Evolutionary conservation across 2,329 filamentous ascomycete species (phyloP).

Genomic region (Aspergillus cejpii): DNA sequence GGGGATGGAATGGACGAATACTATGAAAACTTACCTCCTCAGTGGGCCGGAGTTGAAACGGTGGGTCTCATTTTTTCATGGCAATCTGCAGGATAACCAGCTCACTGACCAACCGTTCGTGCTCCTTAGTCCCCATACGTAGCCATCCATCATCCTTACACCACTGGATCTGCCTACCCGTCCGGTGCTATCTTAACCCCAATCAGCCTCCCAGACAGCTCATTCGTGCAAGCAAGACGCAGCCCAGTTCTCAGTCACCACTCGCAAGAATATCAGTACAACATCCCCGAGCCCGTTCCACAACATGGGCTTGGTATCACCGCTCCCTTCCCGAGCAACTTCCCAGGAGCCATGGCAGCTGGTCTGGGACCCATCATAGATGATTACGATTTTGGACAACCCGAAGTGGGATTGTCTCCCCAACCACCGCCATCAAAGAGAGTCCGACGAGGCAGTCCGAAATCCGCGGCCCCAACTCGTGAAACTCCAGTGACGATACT

Average conservation of each 20-base stretch:
- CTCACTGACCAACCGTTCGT: conserved; percentile 8
- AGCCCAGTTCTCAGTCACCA: conserved; percentile 35
- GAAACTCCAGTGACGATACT: conserved; percentile 34
- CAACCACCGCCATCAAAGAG: conserved; percentile 21
- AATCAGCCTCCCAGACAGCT: conserved; percentile 35
- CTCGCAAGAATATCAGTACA: conserved; percentile 35
- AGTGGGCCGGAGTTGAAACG: conserved; percentile 27
- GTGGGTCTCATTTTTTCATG: conserved; percentile 21
- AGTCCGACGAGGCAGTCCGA: conserved; percentile 18
- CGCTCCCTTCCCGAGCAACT: conserved; percentile 28
- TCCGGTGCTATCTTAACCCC: conserved; percentile 32
- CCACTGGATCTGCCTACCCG: conserved; percentile 25
- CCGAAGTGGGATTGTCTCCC: conserved; percentile 21
- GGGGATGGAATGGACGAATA: conserved; percentile 26
- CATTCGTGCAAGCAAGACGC: conserved; percentile 25
- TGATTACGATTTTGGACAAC: conserved; percentile 16
- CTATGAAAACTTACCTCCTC: conserved; percentile 23
- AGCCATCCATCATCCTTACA: conserved; percentile 28
- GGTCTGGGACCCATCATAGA: conserved; percentile 23
- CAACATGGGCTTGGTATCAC: conserved; percentile 37
- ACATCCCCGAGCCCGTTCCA: conserved; percentile 23
- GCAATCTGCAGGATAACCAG: conserved; percentile 1
- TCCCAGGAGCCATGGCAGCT: conserved; percentile 23
- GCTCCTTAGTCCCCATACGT: conserved; percentile 22
- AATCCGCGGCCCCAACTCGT: conserved; percentile 16